phyloP scores from a whole-genome alignment of 192 early-diverging fungal species.

The Entophlyctis luteolus region DNA sequence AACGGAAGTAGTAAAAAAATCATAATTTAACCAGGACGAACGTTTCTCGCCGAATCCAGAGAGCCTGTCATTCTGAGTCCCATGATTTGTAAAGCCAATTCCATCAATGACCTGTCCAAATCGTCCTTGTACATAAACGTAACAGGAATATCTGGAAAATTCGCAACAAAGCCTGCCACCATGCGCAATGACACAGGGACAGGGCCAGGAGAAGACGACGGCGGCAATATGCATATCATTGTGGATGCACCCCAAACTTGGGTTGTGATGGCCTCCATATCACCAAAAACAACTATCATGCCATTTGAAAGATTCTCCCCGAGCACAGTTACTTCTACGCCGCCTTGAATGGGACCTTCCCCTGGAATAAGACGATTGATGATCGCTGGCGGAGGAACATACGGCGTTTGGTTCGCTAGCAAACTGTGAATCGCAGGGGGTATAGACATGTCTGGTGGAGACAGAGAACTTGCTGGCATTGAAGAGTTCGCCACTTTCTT shows the following conservation, averaged over 20 bases:
- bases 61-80: conserved; percentile 81
- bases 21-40: conserved; percentile 10
- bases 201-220: conserved; percentile 65
- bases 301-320: conserved; percentile 78
- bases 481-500: conserved; percentile 5
- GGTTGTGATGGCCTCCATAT: conserved; percentile 63
- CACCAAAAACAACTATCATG: conserved; percentile 76
- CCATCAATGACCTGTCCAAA: conserved; percentile 84
- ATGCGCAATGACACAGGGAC: conserved; percentile 55
- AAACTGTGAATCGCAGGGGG: not conserved
- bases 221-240: conserved; percentile 80
- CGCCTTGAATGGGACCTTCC: conserved; percentile 82
- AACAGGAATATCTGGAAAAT: conserved; percentile 5
- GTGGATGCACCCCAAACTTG: conserved; percentile 76
- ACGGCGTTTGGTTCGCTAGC: not conserved
- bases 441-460: not conserved
- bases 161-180: conserved; percentile 11
- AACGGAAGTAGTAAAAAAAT: not conserved
- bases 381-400: conserved; percentile 23
- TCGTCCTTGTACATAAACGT: conserved; percentile 60
- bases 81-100: conserved; percentile 82
- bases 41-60: conserved; percentile 64
- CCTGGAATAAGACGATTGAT: conserved; percentile 75
- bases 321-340: conserved; percentile 76
- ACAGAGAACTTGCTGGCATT: not conserved